Conservation (phyloP, 805 yeast genomes). For the Candida qinlingensis region DNA sequence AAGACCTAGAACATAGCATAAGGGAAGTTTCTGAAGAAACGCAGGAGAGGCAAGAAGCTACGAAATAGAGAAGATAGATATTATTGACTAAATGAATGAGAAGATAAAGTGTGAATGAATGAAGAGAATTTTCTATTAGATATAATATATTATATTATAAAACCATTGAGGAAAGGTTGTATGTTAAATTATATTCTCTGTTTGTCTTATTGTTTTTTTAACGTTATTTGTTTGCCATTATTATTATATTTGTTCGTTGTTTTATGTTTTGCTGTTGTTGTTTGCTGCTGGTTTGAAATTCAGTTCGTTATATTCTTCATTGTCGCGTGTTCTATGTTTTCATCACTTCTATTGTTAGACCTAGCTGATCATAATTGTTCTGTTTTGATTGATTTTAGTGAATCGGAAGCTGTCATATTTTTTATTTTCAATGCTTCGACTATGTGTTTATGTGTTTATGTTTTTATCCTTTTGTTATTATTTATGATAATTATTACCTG, state of each 20-base stretch:
- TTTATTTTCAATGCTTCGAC: neutral
- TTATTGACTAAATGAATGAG: neutral
- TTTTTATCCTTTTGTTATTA: neutral
- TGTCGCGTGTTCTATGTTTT: neutral
- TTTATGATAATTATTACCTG: neutral
- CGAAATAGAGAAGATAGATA: neutral
- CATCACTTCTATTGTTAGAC: neutral
- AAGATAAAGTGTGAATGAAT: too few species aligned
- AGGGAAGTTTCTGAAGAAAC: conserved; percentile 17
- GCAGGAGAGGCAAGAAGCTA: conserved; percentile 12
- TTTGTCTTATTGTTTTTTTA: neutral
- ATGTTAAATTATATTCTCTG: neutral
- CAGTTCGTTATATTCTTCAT: neutral
- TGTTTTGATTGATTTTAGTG: neutral
- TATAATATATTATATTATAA: too few species aligned
- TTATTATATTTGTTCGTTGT: neutral
- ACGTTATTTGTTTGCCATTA: neutral
- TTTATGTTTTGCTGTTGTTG: neutral
- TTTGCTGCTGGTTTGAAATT: neutral
- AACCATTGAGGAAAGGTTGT: too few species aligned
- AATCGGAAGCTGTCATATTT: neutral
- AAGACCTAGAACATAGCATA: conserved; percentile 10
- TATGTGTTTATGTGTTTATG: neutral
- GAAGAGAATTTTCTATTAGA: too few species aligned
- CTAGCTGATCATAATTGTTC: neutral